Conservation (phyloP, 768 basidiomycete genomes). For the Cubamyces sp. region DNA sequence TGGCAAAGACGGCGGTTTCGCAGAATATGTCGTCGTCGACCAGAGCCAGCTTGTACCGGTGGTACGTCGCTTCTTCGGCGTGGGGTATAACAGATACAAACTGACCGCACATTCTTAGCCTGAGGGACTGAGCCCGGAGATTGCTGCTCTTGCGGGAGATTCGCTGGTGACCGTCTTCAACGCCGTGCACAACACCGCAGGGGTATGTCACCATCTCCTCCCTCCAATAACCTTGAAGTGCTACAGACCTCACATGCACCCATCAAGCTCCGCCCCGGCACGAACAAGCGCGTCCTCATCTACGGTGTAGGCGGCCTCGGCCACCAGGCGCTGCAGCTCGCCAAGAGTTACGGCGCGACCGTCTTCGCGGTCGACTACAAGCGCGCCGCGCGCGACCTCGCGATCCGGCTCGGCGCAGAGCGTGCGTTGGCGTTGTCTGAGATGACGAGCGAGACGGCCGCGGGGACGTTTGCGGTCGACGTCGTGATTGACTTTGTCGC, state of each 20-base stretch:
- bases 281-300: conserved; percentile 13
- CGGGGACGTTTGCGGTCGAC: conserved; percentile 28
- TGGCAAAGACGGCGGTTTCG: conserved; percentile 12
- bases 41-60: conserved; percentile 10
- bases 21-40: conserved; percentile 13
- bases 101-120: neutral
- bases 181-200: conserved; percentile 14
- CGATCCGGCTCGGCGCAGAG: conserved; percentile 30
- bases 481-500: conserved; percentile 32
- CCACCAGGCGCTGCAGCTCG: conserved; percentile 28
- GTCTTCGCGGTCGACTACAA: conserved; percentile 33
- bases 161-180: conserved; percentile 15
- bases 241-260: too few species aligned
- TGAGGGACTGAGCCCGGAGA: conserved; percentile 7
- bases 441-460: conserved; percentile 16
- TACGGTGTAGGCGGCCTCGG: conserved; percentile 24
- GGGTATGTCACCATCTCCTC: conserved; percentile 1
- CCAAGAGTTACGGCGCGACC: conserved; percentile 33
- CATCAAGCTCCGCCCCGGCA: conserved; percentile 16
- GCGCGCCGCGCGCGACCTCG: conserved; percentile 29
- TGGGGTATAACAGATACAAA: neutral
- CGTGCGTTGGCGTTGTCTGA: conserved; percentile 28
- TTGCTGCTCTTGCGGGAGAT: conserved; percentile 10
- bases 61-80: neutral
- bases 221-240: neutral